Base-by-base conservation (phyloP, 2,329 filamentous ascomycete genomes). In the Beauveria caledonica region DNA sequence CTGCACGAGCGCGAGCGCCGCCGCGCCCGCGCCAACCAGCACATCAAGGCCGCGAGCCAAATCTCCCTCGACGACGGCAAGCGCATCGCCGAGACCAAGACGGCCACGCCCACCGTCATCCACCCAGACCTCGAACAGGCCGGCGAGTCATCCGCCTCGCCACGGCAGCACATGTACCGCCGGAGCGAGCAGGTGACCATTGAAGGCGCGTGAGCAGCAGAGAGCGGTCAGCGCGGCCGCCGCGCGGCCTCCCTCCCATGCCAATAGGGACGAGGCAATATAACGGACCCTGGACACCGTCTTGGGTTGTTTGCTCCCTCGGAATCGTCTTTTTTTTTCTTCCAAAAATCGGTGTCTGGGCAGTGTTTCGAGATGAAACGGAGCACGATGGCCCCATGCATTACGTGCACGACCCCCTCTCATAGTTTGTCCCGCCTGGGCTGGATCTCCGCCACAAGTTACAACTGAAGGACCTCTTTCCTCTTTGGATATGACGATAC, bases 141-240 rank as follows among this genome's bases (percentile, higher is more conserved):
- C 33, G 33, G 13, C 33, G 33, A 36, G 33, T 36, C 64, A 6
- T n/a, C 23, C 13, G 17, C 23, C 13, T 65, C 70, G 27, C 69
- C 73, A 51, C 66, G 73, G 33, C 70, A 73, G 40, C 70, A 69
- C 3, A 74, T 73, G 60, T 70, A 79, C 63, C 74, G 80, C 62
- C 79, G 78, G 70, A 85, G 82, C 67, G 80, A 83, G 69, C 75
- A 76, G 61, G 77, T 81, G 39, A 70, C 84, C 42, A 69, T 85
- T 27, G 82, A 85, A 63, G 73, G 73, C 10, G 73, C 70, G 29
- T 78, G 62, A 70, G 25, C 13, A 15, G 27, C 23, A n/a, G 45
- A 42, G 11, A 40, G 50, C 17, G 25, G 36, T 33, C 36, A 17
- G n/a, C 50, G 44, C 42, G 21, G 42, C n/a, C 42, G 5, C 19